Evolutionary conservation across 2,329 filamentous ascomycete genomes (phyloP).

Genomic region (Lecanosticta acicola): DNA sequence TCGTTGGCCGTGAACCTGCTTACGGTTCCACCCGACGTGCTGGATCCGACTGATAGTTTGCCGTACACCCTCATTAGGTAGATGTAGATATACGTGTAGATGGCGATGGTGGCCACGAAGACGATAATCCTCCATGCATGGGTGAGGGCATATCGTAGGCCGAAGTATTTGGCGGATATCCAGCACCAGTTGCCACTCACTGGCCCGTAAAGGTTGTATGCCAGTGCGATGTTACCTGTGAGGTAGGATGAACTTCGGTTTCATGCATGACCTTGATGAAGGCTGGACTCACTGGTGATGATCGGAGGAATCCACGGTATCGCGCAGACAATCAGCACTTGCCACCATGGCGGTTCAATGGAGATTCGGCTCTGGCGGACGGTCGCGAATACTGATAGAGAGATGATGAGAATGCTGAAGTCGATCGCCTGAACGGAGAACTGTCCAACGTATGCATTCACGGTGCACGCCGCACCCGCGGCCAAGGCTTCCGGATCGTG

Average conservation of each 20-base stretch:
- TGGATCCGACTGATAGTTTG: slow-evolving; percentile 3
- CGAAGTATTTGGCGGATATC: slow-evolving; percentile 35
- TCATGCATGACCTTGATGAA: no score
- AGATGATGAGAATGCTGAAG: slow-evolving; percentile 43
- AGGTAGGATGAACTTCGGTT: no score
- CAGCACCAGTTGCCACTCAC: slow-evolving; percentile 48
- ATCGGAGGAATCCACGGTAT: slow-evolving; percentile 39
- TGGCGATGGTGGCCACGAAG: slow-evolving; percentile 37
- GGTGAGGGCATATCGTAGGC: slow-evolving; percentile 42
- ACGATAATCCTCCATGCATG: slow-evolving; percentile 45
- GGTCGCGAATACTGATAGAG: slow-evolving; percentile 40
- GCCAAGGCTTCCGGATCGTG: slow-evolving; percentile 19
- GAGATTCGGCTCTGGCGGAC: slow-evolving; percentile 35
- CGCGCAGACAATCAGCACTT: slow-evolving; percentile 33
- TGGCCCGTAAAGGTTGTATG: slow-evolving; percentile 32
- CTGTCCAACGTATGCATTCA: slow-evolving; percentile 45
- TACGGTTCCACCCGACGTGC: neutral
- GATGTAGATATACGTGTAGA: slow-evolving; percentile 42
- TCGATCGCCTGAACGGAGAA: slow-evolving; percentile 41
- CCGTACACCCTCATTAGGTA: slow-evolving; percentile 28
- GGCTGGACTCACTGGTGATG: slow-evolving; percentile 31
- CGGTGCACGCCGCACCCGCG: slow-evolving; percentile 33
- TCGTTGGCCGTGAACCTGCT: slow-evolving; percentile 4
- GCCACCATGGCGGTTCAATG: slow-evolving; percentile 26
- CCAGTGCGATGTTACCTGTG: slow-evolving; percentile 27